These are phyloP conservation scores for Euphorbia peplus DNA, from an alignment of 345 rosid species.

Conservation along the genomic window DNA sequence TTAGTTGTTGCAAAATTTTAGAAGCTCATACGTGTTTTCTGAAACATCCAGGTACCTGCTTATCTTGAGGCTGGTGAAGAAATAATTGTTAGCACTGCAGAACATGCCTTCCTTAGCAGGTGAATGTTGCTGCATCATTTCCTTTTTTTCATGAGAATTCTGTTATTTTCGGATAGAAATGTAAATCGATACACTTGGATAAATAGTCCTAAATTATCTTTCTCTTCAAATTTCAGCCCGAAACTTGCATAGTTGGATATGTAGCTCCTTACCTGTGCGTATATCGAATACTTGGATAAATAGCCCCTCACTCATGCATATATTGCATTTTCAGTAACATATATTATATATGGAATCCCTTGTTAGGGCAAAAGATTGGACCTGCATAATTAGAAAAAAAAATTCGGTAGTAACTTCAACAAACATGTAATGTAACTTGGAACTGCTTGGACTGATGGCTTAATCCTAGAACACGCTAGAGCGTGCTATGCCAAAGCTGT, in stretches of 20 bases:
- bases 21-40: neutral
- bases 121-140: constrained; percentile 17
- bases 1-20: neutral
- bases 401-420: neutral
- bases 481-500: no score
- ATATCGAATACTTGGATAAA: neutral
- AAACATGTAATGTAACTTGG: neutral
- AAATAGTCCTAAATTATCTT: neutral
- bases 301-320: neutral
- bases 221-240: neutral
- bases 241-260: neutral
- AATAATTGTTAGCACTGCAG: constrained; percentile 70
- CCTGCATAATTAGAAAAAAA: neutral
- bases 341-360: neutral
- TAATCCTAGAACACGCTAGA: no score
- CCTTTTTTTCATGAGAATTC: neutral
- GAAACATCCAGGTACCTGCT: constrained; percentile 58
- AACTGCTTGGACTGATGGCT: neutral
- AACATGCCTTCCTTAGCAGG: constrained; percentile 73
- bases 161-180: neutral
- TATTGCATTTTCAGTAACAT: neutral
- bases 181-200: neutral
- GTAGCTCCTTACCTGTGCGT: neutral
- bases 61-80: constrained; percentile 73
- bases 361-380: neutral